Evolutionary conservation across 192 early-diverging fungal genomes (phyloP), one percentile per base, ranked within the genome.

Genomic region (Coemansia sp.): DNA sequence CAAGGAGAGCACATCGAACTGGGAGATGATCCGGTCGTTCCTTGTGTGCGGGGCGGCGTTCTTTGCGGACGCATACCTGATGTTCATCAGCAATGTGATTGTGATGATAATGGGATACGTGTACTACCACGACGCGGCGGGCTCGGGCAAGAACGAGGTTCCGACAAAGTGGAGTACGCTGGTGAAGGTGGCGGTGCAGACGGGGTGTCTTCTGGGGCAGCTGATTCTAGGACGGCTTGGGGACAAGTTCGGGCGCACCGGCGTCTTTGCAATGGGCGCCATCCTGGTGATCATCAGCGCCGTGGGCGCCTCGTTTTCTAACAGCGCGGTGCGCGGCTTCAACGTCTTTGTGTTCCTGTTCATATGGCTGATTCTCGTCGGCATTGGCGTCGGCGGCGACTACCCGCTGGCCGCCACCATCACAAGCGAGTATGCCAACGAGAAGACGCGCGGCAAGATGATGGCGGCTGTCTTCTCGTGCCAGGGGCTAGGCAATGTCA

Each of bases 371-470:
- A 87, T 98, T 35, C 68, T 98, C 63, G 89, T 98, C 59, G 96
- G 96, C 68, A 84, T 96, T 52, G 96, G 96, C 71, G 89, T 96
- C 66, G 96, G 96, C 66, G 94, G 94, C 66, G 95, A 98, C 79
- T 98, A 98, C 74, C 96, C 96, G 20, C 84, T 98, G 58, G 95
- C 94, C 11, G 93, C 94, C 33, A 91, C 93, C 57, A 96, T 98
- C 63, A 93, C 93, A 33, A 91, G 93, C 58, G 96, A 98, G 86
- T 98, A 92, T 69, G 89, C 95, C 26, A 84, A 89, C 45, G 84
- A 88, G 59, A 77, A 87, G 38, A 85, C 88, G 72, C 89, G 96
- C 48, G 96, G 96, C 63, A 91, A 88, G 72, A 90, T 98, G 88
- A 92, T 97, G 72, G 85, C 91, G 6, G 89, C 88, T 24, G 96